Conservation (phyloP, 2,329 filamentous ascomycete species). For the Hortaea werneckii region DNA sequence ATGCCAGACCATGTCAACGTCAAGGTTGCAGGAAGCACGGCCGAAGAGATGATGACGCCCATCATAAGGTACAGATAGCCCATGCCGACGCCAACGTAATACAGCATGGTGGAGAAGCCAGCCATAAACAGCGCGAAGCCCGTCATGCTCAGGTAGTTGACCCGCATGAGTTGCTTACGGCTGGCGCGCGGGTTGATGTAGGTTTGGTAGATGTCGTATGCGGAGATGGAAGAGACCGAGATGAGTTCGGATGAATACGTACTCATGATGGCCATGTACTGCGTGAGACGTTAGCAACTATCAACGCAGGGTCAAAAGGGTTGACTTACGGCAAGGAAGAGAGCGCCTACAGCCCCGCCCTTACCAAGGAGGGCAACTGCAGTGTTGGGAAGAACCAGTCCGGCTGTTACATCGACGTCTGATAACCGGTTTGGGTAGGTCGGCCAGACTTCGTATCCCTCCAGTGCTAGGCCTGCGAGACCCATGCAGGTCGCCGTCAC, state of each 20-base stretch:
- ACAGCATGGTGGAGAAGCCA: constrained; percentile 29
- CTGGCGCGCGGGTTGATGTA: constrained; percentile 30
- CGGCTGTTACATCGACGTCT: constrained; percentile 17
- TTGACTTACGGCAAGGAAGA: constrained; percentile 22
- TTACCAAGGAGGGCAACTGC: constrained; percentile 23
- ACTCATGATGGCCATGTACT: constrained; percentile 23
- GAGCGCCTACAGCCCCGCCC: constrained; percentile 21
- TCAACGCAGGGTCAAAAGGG: not conserved
- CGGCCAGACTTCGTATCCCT: constrained; percentile 61
- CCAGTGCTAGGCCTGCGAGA: constrained; percentile 67
- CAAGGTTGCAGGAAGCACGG: constrained; percentile 35
- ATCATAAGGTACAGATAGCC: constrained; percentile 32
- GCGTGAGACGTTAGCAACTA: too few relatives aligned
- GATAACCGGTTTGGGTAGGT: constrained; percentile 36
- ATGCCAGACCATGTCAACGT: constrained; percentile 38
- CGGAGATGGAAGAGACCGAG: constrained; percentile 30
- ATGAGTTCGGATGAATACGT: constrained; percentile 30
- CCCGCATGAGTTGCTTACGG: constrained; percentile 28
- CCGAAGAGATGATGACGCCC: constrained; percentile 33
- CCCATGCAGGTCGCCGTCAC: constrained; percentile 83
- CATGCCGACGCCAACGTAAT: constrained; percentile 30
- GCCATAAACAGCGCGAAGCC: constrained; percentile 32
- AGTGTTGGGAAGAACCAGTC: constrained; percentile 22
- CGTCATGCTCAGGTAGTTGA: constrained; percentile 32
- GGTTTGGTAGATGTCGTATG: constrained; percentile 36